Conservation (phyloP, 257 asterid species). For the Avicennia marina region DNA sequence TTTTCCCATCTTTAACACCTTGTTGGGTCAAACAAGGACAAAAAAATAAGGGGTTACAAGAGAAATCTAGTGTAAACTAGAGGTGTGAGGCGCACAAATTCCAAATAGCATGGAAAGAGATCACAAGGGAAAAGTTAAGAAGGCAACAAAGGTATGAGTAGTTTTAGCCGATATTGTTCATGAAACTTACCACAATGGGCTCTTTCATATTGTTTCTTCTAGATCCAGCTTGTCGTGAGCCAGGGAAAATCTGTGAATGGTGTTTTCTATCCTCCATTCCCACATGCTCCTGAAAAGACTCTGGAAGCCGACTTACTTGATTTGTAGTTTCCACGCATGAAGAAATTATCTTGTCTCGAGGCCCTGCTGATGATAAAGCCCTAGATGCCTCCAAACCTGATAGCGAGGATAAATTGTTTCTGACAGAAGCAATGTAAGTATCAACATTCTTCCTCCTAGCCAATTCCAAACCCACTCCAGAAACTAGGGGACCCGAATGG, state of each 20-base stretch:
- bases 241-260: constrained; percentile 27
- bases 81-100: too few relatives aligned
- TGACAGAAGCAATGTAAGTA: constrained; percentile 23
- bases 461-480: constrained; percentile 39
- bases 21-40: too few relatives aligned
- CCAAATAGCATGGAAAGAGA: neutral
- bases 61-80: too few relatives aligned
- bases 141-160: neutral
- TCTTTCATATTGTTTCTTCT: constrained; percentile 41
- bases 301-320: constrained; percentile 35
- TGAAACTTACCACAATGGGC: constrained; percentile 36
- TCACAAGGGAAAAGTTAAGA: neutral
- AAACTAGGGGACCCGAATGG: constrained; percentile 76
- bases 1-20: too few relatives aligned
- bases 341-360: constrained; percentile 26
- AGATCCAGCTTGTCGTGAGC: constrained; percentile 36
- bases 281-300: constrained; percentile 35
- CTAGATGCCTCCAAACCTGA: constrained; percentile 50
- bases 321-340: constrained; percentile 26
- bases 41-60: too few relatives aligned
- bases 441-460: constrained; percentile 38
- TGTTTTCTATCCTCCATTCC: constrained; percentile 39
- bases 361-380: constrained; percentile 39
- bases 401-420: constrained; percentile 32
- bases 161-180: neutral